Evolutionary conservation across 495 filamentous ascomycete genomes (phyloP).

Genomic region (Penicillium atrosanguineum): DNA sequence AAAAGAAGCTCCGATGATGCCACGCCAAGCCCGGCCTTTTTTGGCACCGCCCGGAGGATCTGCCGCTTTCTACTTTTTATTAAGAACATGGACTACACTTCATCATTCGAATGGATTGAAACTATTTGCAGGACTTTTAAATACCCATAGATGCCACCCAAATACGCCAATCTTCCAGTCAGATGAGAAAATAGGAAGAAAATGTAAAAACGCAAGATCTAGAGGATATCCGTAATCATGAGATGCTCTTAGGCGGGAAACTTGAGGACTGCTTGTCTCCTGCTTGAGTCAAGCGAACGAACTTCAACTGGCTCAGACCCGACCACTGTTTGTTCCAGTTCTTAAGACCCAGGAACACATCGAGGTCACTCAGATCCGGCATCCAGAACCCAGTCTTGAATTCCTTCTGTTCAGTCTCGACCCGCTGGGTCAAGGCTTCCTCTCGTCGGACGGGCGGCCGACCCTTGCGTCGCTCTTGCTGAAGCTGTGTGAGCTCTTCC

Average conservation of each 20-base stretch:
- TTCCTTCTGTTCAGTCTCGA: conserved; percentile 72
- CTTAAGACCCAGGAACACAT: conserved; percentile 51
- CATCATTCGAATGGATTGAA: not conserved
- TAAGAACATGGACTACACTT: not conserved
- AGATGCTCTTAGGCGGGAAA: conserved; percentile 68
- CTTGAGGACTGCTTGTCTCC: conserved; percentile 55
- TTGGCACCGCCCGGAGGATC: conserved; percentile 20
- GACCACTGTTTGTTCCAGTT: conserved; percentile 65
- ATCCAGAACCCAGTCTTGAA: conserved; percentile 79
- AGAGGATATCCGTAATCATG: conserved; percentile 29
- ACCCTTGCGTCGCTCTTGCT: conserved; percentile 75
- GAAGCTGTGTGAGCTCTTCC: conserved; percentile 69
- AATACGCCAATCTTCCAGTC: conserved; percentile 27
- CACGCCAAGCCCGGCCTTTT: conserved; percentile 32
- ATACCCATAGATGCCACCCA: conserved; percentile 11
- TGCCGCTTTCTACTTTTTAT: conserved; percentile 6
- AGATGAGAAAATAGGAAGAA: conserved; percentile 10
- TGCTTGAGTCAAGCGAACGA: conserved; percentile 58
- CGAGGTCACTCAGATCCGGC: conserved; percentile 56
- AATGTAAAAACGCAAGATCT: conserved; percentile 9
- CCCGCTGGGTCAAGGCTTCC: conserved; percentile 69
- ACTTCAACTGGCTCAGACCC: conserved; percentile 56
- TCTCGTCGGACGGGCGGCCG: conserved; percentile 76
- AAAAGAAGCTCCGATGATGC: conserved; percentile 38
- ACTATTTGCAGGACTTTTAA: not conserved